Evolutionary conservation across 768 basidiomycete genomes (phyloP).

Genomic region (Heimioporus sp.): DNA sequence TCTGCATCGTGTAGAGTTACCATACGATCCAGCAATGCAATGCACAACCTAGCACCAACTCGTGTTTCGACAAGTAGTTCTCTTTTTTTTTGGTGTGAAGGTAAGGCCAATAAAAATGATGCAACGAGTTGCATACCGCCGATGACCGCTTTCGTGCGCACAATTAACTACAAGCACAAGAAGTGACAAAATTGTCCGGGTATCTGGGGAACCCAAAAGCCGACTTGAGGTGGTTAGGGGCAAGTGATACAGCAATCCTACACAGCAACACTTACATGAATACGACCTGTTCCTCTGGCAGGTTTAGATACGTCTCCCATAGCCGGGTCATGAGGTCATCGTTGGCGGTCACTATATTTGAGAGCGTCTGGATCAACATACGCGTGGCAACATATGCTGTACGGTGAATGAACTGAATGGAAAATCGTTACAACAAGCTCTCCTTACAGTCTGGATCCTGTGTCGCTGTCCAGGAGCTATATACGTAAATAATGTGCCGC

Average conservation of each 20-base stretch:
- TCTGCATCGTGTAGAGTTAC: constrained; percentile 66
- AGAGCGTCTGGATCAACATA: constrained; percentile 72
- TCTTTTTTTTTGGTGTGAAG: constrained; percentile 25
- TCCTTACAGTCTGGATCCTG: constrained; percentile 58
- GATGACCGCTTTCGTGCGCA: constrained; percentile 50
- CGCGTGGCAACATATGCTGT: constrained; percentile 64
- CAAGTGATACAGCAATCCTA: not conserved
- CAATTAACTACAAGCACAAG: constrained; percentile 75
- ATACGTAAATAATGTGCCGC: constrained; percentile 61
- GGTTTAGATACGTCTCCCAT: constrained; percentile 63
- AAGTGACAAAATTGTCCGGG: constrained; percentile 55
- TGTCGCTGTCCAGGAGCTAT: constrained; percentile 74
- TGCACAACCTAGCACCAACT: constrained; percentile 63
- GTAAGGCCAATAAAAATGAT: constrained; percentile 9
- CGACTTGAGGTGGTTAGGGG: constrained; percentile 39
- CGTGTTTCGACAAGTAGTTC: constrained; percentile 50
- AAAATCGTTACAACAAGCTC: not conserved
- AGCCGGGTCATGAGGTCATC: constrained; percentile 51
- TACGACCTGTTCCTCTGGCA: constrained; percentile 72
- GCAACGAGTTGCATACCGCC: constrained; percentile 47
- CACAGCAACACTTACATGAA: constrained; percentile 56
- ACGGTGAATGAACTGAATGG: not conserved
- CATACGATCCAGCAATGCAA: constrained; percentile 69
- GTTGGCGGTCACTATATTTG: constrained; percentile 82
- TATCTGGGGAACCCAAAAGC: constrained; percentile 63